Base-by-base conservation (phyloP, 768 basidiomycete species). In the Boletus rex-veris region DNA sequence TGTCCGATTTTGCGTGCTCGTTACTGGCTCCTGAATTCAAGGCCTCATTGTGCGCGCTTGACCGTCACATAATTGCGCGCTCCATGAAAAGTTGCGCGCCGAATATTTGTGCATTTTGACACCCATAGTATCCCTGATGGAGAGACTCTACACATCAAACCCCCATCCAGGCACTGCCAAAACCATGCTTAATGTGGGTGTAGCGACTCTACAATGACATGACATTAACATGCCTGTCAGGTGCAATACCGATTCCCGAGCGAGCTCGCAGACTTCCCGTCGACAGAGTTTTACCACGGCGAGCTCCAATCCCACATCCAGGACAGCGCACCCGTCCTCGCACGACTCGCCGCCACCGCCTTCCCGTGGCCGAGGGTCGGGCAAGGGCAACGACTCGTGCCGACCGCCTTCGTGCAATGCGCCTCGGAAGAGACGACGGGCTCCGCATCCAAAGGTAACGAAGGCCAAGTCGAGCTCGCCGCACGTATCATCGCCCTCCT, bases 161-260 rank as follows among this genome's bases (percentile, higher is more conserved):
- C 48, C 58, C 1, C 62, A 58, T 18, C 58, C 66, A 0, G 73
- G 71, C 5, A 73, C 85, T 46, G 62, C 64, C 5, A 82, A 82
- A 52, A 82, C 81, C 0, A 88, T 86, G 85, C 70, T 86, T 19
- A 77, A 86, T 59, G 80, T 76, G 52, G 48, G 73, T 55, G 28
- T 3, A 28, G 33, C 33, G 14, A 12, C 10, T 35, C 33, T 14
- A 35, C 26, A 2, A 28, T 28, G 26, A 28, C 33, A 35, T 35
- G 14, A 35, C 33, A 5, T 6, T 10, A 12, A 35, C 10, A 35
- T 10, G 6, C 33, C 3, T 14, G 16, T 41, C 19, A 80, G 78
- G 69, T 84, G 1, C 85, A 86, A 64, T 87, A 87, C 63, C 79
- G 85, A 3, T 86, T 84, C 51, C 81, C 84, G 0, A 64, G 69